phyloP scores from a whole-genome alignment of 495 filamentous ascomycete genomes.

The Aspergillus saccharolyticus region DNA sequence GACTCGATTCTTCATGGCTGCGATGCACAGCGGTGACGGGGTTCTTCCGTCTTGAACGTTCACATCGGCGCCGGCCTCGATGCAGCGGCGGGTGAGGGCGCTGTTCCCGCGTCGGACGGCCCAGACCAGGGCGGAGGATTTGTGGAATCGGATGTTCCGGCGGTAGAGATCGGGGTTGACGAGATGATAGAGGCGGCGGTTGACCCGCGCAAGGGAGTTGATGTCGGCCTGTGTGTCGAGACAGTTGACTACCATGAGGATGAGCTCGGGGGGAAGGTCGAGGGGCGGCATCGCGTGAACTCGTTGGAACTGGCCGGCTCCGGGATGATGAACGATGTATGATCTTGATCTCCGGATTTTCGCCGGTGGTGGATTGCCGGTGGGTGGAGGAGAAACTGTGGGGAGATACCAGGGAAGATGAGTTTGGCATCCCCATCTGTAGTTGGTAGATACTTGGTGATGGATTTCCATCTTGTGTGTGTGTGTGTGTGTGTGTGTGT shows the following conservation, averaged over 20 bases:
- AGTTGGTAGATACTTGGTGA: too few relatives aligned
- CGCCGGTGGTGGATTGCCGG: too few relatives aligned
- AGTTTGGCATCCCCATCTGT: too few relatives aligned
- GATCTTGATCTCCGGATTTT: too few relatives aligned
- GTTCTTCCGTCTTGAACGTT: background rate
- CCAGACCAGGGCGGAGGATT: constrained; percentile 23
- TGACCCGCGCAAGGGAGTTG: constrained; percentile 23
- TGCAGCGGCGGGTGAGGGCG: background rate
- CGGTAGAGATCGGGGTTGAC: constrained; percentile 26
- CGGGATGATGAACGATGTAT: background rate
- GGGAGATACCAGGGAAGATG: too few relatives aligned
- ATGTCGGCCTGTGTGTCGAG: constrained; percentile 23
- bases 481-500: too few relatives aligned
- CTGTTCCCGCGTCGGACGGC: constrained; percentile 13
- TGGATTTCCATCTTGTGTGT: too few relatives aligned
- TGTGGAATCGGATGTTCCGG: constrained; percentile 14
- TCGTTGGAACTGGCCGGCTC: background rate
- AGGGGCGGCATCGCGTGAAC: constrained; percentile 5
- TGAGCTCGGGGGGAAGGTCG: constrained; percentile 21
- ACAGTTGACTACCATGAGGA: constrained; percentile 16
- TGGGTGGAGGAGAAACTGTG: too few relatives aligned
- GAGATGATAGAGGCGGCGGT: constrained; percentile 18
- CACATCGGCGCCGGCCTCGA: background rate
- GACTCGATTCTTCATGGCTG: constrained; percentile 12
- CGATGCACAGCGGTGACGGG: constrained; percentile 12